Evolutionary conservation across 768 basidiomycete species (phyloP), one percentile per base, ranked within the genome.

Genomic region (Chalciporus piperatus): DNA sequence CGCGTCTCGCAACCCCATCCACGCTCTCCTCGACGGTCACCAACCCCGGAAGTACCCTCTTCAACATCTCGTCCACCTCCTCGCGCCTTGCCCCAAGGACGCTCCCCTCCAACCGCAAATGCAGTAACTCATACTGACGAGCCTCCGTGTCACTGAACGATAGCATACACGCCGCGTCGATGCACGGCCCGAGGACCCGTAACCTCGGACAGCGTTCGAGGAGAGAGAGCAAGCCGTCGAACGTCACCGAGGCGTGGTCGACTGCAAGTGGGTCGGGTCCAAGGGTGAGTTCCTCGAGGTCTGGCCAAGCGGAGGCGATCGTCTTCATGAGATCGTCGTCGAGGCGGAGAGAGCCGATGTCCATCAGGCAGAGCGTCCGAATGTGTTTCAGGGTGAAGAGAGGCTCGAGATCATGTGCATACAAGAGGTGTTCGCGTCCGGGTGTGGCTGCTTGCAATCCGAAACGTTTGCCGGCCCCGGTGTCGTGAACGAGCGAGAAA

Each of bases 401-500:
- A 6, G 64, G 55, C 20, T 55, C 14, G 25, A 63, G 42, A 14
- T 56, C 62, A 8, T 33, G 27, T 1, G 16, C 23, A 13, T 49
- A 45, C 17, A 64, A 42, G 1, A 45, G 45, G 16, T 63, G 52
- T n/a, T 55, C 57, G 22, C 62, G 62, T 20, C 62, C 49, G 2
- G 62, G 63, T 13, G 25, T 12, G 16, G 49, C 37, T 0, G 39
- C 55, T 14, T 44, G 62, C 10, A 59, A 41, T 35, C 62, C 62
- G 19, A 64, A 62, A 28, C 62, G 62, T 45, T 45, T 52, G 13
- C 53, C 19, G 14, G 62, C 62, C 14, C 4, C 19, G 28, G 50
- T 25, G 11, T 64, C 62, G 16, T 63, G 57, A 16, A 64, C 55
- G 45, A 63, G 62, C 27, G 63, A 64, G 35, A 63, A 59, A 7